Evolutionary conservation across 768 basidiomycete species (phyloP).

Genomic region (Kwoniella botswanensis): DNA sequence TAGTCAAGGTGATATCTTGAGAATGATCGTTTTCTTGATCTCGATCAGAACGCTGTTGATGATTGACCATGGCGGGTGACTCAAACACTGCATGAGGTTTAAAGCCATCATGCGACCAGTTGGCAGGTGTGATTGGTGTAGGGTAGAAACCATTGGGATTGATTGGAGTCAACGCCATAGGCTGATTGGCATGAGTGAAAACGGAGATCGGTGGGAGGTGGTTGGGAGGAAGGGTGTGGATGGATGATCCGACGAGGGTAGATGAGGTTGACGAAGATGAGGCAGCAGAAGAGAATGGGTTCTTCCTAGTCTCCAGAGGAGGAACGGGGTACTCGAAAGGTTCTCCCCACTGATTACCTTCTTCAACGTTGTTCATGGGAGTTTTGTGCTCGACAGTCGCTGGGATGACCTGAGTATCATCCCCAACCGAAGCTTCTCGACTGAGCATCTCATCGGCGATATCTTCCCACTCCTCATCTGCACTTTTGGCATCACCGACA

Average conservation of each 20-base stretch:
- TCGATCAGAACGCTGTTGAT: not conserved
- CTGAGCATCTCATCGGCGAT: conserved; percentile 33
- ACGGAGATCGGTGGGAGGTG: conserved; percentile 16
- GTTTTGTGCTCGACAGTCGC: conserved; percentile 1
- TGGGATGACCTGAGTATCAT: not conserved
- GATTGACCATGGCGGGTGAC: conserved; percentile 9
- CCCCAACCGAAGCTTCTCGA: conserved; percentile 21
- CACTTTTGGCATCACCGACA: conserved; percentile 16
- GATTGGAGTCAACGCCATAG: conserved; percentile 28
- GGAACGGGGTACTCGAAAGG: conserved; percentile 19
- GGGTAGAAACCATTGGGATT: conserved; percentile 32
- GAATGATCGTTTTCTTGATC: conserved; percentile 29
- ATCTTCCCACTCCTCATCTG: conserved; percentile 24
- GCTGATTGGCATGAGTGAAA: conserved; percentile 2
- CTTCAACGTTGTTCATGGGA: not conserved
- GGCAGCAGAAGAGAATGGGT: conserved; percentile 30
- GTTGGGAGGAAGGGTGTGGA: conserved; percentile 4
- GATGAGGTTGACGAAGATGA: conserved; percentile 29
- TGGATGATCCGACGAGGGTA: conserved; percentile 21
- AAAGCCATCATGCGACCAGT: conserved; percentile 22
- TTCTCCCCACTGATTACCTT: conserved; percentile 18
- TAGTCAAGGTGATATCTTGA: conserved; percentile 41
- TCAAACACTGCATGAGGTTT: conserved; percentile 17
- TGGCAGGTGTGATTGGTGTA: conserved; percentile 35
- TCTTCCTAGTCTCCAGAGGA: conserved; percentile 5